Percentiles rank a stretch among this genome's conserved stretches.
These are phyloP conservation scores for Adansonia digitata DNA, from an alignment of 345 rosid species.

Conservation along the genomic window DNA sequence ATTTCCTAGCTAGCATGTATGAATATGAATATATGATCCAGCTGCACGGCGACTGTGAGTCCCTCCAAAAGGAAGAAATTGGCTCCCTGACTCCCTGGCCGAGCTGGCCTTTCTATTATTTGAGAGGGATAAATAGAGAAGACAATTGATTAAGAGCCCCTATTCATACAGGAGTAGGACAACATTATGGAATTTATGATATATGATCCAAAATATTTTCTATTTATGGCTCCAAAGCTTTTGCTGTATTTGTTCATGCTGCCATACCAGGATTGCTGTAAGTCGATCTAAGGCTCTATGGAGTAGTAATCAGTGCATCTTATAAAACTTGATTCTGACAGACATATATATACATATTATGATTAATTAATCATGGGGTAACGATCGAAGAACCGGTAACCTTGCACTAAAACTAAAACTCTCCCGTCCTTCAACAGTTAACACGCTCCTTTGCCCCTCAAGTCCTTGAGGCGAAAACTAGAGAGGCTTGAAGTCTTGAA, in stretches of 20 bases:
- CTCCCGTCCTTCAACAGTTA: too few relatives aligned
- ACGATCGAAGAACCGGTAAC: too few relatives aligned
- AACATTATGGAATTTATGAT: not conserved
- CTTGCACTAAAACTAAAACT: too few relatives aligned
- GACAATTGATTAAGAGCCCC: too few relatives aligned
- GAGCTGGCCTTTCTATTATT: constrained; percentile 40
- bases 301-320: not conserved
- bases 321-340: too few relatives aligned
- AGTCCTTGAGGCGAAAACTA: not conserved
- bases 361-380: too few relatives aligned
- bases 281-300: not conserved
- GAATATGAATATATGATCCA: not conserved
- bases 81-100: too few relatives aligned
- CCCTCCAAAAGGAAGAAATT: constrained; percentile 44
- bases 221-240: not conserved
- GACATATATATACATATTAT: too few relatives aligned
- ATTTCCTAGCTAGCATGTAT: constrained; percentile 12
- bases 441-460: not conserved
- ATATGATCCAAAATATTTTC: not conserved
- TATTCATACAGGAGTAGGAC: not conserved
- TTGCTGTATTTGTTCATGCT: not conserved
- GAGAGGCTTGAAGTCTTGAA: not conserved
- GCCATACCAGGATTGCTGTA: not conserved
- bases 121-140: constrained; percentile 17
- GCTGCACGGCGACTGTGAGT: constrained; percentile 27